These are phyloP conservation scores for Ogataea nakhonphanomensis DNA, from an alignment of 805 yeast species.

Conservation along the genomic window DNA sequence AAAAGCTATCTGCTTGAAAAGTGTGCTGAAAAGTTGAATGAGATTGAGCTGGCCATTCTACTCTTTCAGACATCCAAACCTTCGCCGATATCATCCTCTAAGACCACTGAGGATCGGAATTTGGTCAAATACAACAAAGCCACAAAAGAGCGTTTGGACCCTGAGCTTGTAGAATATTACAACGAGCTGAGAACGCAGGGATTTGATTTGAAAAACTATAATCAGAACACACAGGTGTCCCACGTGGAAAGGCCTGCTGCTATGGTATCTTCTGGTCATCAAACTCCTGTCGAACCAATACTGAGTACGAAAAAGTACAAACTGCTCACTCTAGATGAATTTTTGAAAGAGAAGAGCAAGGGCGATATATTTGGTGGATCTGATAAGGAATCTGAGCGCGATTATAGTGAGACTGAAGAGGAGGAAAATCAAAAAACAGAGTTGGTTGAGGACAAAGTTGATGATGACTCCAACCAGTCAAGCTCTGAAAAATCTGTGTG, in stretches of 20 bases:
- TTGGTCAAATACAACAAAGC: conserved; percentile 15
- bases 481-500: conserved; percentile 2
- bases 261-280: not conserved
- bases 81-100: conserved; percentile 13
- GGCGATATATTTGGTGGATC: conserved; percentile 37
- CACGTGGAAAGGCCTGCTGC: conserved; percentile 5
- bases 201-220: conserved; percentile 39
- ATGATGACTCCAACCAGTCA: conserved; percentile 27
- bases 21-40: conserved; percentile 22
- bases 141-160: conserved; percentile 18
- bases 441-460: conserved; percentile 26
- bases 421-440: conserved; percentile 29
- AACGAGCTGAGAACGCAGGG: conserved; percentile 31
- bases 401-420: conserved; percentile 21
- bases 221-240: conserved; percentile 29
- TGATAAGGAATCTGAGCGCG: conserved; percentile 12
- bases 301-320: conserved; percentile 41
- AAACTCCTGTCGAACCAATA: not conserved
- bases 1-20: conserved; percentile 9
- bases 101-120: not conserved
- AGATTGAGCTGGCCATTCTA: conserved; percentile 29
- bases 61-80: conserved; percentile 30
- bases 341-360: conserved; percentile 44
- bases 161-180: conserved; percentile 26
- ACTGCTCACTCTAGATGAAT: conserved; percentile 82